Percentiles rank a stretch among this genome's conserved stretches.
Evolutionary conservation across 192 early-diverging fungal species (phyloP).

Genomic region (Podila clonocystis): DNA sequence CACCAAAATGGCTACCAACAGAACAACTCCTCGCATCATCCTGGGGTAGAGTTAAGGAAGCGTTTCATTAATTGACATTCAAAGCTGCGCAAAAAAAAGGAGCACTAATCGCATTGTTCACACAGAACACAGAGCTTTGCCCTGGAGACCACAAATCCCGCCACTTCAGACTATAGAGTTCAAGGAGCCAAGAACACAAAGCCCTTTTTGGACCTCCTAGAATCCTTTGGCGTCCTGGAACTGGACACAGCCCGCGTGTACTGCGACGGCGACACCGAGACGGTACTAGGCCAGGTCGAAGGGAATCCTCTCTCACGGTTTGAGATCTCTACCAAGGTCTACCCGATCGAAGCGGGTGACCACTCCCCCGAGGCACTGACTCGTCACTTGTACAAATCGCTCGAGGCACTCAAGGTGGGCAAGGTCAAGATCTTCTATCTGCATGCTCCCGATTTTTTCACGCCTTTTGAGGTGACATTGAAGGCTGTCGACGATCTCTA

Average conservation of each 20-base stretch:
- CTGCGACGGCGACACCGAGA: slow-evolving; percentile 29
- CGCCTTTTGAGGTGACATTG: slow-evolving; percentile 61
- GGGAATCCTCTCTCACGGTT: slow-evolving; percentile 25
- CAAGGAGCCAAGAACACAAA: slow-evolving; percentile 13
- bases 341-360: slow-evolving; percentile 54
- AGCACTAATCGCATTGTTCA: neutral
- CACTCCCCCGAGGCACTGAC: slow-evolving; percentile 56
- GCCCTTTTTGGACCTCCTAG: slow-evolving; percentile 10
- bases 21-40: slow-evolving; percentile 9
- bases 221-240: slow-evolving; percentile 16
- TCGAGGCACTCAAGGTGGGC: slow-evolving; percentile 54
- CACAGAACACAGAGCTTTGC: slow-evolving; percentile 20
- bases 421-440: slow-evolving; percentile 71
- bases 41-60: slow-evolving; percentile 9
- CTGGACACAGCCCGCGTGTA: slow-evolving; percentile 25
- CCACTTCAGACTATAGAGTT: slow-evolving; percentile 14
- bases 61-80: neutral
- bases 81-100: neutral
- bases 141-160: slow-evolving; percentile 6
- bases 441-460: slow-evolving; percentile 66
- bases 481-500: slow-evolving; percentile 65
- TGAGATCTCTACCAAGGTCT: slow-evolving; percentile 63
- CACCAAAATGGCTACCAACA: neutral
- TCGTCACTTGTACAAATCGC: slow-evolving; percentile 17
- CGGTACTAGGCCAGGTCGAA: slow-evolving; percentile 4